phyloP scores from a whole-genome alignment of 2,329 filamentous ascomycete genomes.

The Magnaporthales sp. region DNA sequence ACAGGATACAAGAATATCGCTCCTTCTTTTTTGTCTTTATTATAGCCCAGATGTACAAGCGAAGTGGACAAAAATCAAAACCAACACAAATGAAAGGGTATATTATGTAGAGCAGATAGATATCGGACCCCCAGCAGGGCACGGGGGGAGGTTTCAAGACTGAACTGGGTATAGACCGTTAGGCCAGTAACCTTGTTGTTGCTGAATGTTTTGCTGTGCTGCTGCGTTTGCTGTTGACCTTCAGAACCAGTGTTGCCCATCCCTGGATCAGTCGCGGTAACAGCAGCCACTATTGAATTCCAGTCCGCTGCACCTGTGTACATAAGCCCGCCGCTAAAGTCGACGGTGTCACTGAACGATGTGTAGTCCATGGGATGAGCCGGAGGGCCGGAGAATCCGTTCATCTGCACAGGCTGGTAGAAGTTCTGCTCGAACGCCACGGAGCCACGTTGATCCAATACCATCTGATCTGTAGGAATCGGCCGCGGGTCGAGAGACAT shows the following conservation, averaged over 20 bases:
- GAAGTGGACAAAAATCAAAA: neutral
- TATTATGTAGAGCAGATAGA: neutral
- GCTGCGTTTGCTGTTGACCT: neutral
- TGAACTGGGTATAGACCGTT: neutral
- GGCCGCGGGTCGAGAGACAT: neutral
- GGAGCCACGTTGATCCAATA: neutral
- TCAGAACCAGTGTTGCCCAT: neutral
- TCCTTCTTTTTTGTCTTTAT: neutral
- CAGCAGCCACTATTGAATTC: neutral
- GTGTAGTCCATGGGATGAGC: constrained; percentile 1
- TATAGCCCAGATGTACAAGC: neutral
- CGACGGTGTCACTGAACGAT: neutral
- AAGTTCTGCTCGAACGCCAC: neutral
- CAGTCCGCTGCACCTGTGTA: constrained; percentile 1
- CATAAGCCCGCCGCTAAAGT: neutral
- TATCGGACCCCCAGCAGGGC: neutral
- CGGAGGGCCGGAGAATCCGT: neutral
- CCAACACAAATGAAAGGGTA: neutral
- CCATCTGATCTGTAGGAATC: neutral
- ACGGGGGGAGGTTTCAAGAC: neutral
- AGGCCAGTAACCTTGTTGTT: constrained; percentile 1
- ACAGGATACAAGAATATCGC: neutral
- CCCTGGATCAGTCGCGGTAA: neutral
- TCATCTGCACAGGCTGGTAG: constrained; percentile 1
- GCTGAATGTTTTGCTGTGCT: neutral